phyloP scores from a whole-genome alignment of 805 yeast species.

The Kodamaea laetipori region DNA sequence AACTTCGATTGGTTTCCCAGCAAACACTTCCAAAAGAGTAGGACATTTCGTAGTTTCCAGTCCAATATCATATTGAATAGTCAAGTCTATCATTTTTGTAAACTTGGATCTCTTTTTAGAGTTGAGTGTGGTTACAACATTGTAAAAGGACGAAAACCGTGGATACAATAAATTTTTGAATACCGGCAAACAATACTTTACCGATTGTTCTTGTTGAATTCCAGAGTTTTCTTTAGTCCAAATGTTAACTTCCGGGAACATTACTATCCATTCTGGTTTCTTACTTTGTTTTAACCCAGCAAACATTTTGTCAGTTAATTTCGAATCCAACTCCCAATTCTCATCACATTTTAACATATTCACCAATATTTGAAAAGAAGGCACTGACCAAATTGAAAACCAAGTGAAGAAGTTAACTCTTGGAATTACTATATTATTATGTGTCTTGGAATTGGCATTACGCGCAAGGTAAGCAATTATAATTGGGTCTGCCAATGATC shows the following conservation, averaged over 20 bases:
- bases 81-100: conserved; percentile 55
- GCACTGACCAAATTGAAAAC: conserved; percentile 66
- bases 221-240: conserved; percentile 50
- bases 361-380: conserved; percentile 49
- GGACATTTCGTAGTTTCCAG: conserved; percentile 23
- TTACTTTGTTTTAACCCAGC: conserved; percentile 36
- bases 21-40: conserved; percentile 33
- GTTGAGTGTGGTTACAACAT: conserved; percentile 47
- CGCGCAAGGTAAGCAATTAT: conserved; percentile 49
- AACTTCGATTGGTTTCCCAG: conserved; percentile 35
- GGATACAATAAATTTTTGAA: conserved; percentile 73
- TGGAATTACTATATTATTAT: conserved; percentile 34
- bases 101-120: conserved; percentile 24
- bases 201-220: conserved; percentile 57
- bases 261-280: conserved; percentile 60
- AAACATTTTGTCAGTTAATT: conserved; percentile 38
- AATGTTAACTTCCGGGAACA: conserved; percentile 87
- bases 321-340: conserved; percentile 60
- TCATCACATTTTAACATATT: conserved; percentile 63
- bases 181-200: conserved; percentile 59
- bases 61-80: conserved; percentile 47
- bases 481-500: conserved; percentile 65
- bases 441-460: conserved; percentile 22
- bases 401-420: conserved; percentile 66
- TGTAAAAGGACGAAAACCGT: conserved; percentile 61